Base-by-base conservation (phyloP, 169 alveolate species). In the Plasmodium inui region DNA sequence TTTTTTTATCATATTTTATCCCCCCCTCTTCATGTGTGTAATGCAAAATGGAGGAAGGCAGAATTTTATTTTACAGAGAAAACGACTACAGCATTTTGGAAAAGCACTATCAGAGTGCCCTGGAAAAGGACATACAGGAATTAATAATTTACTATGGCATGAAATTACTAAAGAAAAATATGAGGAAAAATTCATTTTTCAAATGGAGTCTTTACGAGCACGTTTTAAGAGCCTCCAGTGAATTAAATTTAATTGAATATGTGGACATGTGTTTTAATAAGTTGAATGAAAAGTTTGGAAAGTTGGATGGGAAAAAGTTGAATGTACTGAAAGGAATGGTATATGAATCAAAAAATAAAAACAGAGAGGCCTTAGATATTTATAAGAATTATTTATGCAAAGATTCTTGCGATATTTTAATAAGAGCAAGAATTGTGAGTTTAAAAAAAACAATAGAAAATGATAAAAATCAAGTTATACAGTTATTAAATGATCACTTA, bases 401-500 rank as follows among this genome's bases (percentile, higher is more conserved):
- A 53, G 73, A 73, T 39, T 84, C 93, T 8, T 74, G 81, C 61
- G 93, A 86, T 44, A 32, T 55, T 32, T 32, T 78, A 55, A 53
- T 86, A 86, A 73, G 93, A 86, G 86, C 93, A 73, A 86, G 82
- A 86, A 86, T 86, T 76, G 71, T 86, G 7, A 86, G 70, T 55
- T 78, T 86, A 86, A 86, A 86, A 76, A 86, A 86, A 86, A 30
- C 44, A 30, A 28, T 50, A 86, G 86, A 86, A 50, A 76, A 55
- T 83, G 82, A 83, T 50, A 93, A 46, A 67, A 91, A 74, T 78
- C 82, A 91, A 76, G 88, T 94, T 80, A 34, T 90, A 85, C 95
- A 93, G 19, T n/a, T 93, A 86, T 67, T 93, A 76, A 93, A 93
- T 93, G 83, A 84, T 14, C 95, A 93, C 46, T 92, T 93, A 50